phyloP scores from a whole-genome alignment of 129 eudicot species.

The Artemisia argyi region DNA sequence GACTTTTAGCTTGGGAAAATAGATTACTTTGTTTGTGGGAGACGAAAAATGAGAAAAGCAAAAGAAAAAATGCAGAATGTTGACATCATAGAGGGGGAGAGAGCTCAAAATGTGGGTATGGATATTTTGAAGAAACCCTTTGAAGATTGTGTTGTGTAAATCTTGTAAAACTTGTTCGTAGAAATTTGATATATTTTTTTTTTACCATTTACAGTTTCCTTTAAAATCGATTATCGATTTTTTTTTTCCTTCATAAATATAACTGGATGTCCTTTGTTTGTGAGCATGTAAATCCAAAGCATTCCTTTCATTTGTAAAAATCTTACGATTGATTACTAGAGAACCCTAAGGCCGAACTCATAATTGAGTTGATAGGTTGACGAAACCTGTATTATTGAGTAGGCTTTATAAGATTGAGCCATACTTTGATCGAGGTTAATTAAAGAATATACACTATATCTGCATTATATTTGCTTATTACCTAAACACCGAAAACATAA shows the following conservation, averaged over 20 bases:
- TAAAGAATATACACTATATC: too few species aligned
- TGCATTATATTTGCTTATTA: too few species aligned
- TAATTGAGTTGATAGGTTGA: too few species aligned
- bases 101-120: constrained; percentile 15
- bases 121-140: constrained; percentile 26
- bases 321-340: too few species aligned
- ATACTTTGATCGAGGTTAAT: too few species aligned
- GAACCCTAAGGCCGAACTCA: too few species aligned
- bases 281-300: too few species aligned
- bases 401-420: too few species aligned
- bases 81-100: constrained; percentile 11
- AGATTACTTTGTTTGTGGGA: constrained; percentile 22
- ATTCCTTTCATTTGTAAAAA: too few species aligned
- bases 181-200: constrained; percentile 6
- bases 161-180: constrained; percentile 32
- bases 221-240: background rate
- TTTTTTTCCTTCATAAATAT: background rate
- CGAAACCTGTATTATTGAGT: too few species aligned
- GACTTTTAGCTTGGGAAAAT: constrained; percentile 16
- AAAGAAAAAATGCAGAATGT: constrained; percentile 1
- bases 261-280: background rate
- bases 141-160: constrained; percentile 37
- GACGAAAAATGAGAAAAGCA: background rate
- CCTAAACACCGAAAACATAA: too few species aligned
- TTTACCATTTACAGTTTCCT: background rate